Base-by-base conservation (phyloP, 495 filamentous ascomycete genomes). In the Tuber melanosporum region DNA sequence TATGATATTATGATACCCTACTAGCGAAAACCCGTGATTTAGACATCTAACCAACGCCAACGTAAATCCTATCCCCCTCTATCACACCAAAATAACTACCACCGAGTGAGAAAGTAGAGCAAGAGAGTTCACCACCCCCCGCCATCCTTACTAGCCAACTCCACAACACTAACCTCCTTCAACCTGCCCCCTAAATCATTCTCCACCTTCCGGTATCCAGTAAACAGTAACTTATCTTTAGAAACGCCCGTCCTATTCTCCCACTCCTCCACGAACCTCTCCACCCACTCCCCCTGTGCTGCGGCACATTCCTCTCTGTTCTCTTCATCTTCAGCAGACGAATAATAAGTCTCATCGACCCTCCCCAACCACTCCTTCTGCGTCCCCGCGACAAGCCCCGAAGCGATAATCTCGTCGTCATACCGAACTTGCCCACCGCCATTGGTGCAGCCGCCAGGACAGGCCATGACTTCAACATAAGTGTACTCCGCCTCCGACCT, bases 391-490 rank as follows among this genome's bases (percentile, higher is more conserved):
- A 90, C 90, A 44, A 89, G 88, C 79, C 91, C 91, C 9, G 85
- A 82, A 22, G 84, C 86, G 62, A 82, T 9, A 36, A 88, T 78
- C 71, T 85, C 85, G 83, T 99, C 95, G 57, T 92, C 92, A 32
- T 91, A 90, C 76, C 96, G 95, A 76, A 99, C 91, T 86, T 99
- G 95, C 0, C 95, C 95, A 39, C 95, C 95, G 0, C 95, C 95
- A 82, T 98, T 99, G 71, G 95, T 99, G 84, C 95, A 99, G 1
- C 95, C 95, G 15, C 96, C 95, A 0, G 95, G 95, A 85, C 95
- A 99, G 43, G 95, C 95, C 95, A 99, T 99, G 47, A 99, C 96
- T 83, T 99, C 95, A 17, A 99, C 93, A 85, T 97, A 98, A 39
- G 90, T 89, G 82, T 93, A 94, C 26, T 83, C 80, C 14, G 17